Base-by-base conservation (phyloP, 805 yeast genomes). In the Scheffersomyces coipomensis region DNA sequence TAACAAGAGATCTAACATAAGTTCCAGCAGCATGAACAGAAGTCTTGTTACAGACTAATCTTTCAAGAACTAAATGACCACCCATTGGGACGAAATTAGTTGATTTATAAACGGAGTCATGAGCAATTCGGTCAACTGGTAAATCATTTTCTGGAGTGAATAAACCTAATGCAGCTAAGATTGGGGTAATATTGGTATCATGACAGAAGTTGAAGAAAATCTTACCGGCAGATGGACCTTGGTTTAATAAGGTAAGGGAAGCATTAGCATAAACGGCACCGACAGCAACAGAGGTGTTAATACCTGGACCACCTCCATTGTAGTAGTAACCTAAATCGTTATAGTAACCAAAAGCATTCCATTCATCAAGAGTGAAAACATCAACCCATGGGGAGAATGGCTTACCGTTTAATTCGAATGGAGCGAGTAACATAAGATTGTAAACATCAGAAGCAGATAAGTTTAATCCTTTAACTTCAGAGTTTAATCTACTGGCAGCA, bases 171-270 rank as follows among this genome's bases (percentile, higher is more conserved):
- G 91, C 85, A 22, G 86, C 66, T 49, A 81, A 63, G 48, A 73
- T 79, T 30, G 81, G 66, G 45, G 79, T 66, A 30, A 86, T 60
- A 45, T 83, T 84, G 27, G 83, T 75, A 56, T 88, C 95, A 53
- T 88, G 95, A n/a, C 87, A 71, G 66, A 86, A 83, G 47, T 80
- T 83, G 47, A 85, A 68, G 69, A 83, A 82, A 34, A 85, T 66
- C 38, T 75, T 82, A 42, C 71, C 73, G 9, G 56, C 55, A 26
- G 76, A 75, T 38, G 44, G 35, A 17, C 55, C 56, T 27, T 27
- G 30, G 33, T 74, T 71, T 46, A 81, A 64, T 42, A 75, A 66
- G 12, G 70, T 62, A 44, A 80, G 64, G 6, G 78, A 66, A 30
- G 76, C 73, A 29, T 73, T 70, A 41, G 70, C 62, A 44, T 76